Evolutionary conservation across 441 rosid genomes (phyloP), one percentile per base, ranked within the genome.

Genomic region (Kokia cookei): DNA sequence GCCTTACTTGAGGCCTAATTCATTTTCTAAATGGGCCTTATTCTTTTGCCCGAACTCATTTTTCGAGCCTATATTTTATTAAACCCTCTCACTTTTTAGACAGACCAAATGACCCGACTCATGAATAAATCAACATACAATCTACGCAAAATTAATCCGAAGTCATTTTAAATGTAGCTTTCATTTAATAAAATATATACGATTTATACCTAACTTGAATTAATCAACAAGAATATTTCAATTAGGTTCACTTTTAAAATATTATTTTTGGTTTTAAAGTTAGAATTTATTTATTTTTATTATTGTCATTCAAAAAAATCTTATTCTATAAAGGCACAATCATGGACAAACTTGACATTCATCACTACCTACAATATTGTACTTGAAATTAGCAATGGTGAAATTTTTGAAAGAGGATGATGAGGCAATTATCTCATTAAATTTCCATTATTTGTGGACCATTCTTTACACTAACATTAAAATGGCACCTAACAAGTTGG

Each of bases 361-460:
- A 45, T 58, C 58, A 35, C 73, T 59, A 50, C 43, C 53, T 59
- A 45, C 32, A 58, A 19, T 10, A 10, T 58, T 73, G 73, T 63
- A 68, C 70, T 75, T 72, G 54, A 27, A 60, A 10, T 2, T 53
- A 19, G 64, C 58, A 51, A 29, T 65, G 66, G 68, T 65, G 65
- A 71, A 72, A 72, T 26, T 2, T 62, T 73, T 65, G 10, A 37
- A 57, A 68, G 24, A 74, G 27, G 54, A 7, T 68, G 64, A 63
- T 68, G 64, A 63, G 72, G 32, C 76, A 66, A 75, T 75, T 27
- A 64, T 75, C n/a, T 40, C 32, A 50, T 32, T 17, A 1, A 37
- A 69, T 26, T 35, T 69, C 69, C 69, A 73, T 82, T 73, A 65
- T 73, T 53, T 5, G 10, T 35, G 62, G 62, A 53, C 57, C 42